phyloP scores from a whole-genome alignment of 2,329 filamentous ascomycete genomes.

The Trichoderma pleuroti region DNA sequence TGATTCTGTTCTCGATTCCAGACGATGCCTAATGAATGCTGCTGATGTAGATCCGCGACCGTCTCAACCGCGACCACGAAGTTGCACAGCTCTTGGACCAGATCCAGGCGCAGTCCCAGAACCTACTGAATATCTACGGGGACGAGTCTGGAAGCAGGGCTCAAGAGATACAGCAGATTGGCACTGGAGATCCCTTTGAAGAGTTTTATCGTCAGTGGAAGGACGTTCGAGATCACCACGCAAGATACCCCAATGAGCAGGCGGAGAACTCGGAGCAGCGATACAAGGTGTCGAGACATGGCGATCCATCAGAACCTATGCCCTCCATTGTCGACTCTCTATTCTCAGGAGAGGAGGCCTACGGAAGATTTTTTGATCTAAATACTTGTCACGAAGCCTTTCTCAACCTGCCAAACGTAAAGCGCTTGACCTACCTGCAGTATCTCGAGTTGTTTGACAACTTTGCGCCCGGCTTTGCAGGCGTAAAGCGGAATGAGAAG shows the following conservation, averaged over 20 bases:
- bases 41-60: constrained; percentile 69
- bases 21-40: background rate
- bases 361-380: constrained; percentile 88
- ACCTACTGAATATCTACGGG: constrained; percentile 78
- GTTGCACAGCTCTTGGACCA: constrained; percentile 80
- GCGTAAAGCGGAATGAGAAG: constrained; percentile 77
- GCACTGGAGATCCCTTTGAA: constrained; percentile 80
- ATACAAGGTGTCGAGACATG: constrained; percentile 68
- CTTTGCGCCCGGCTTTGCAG: constrained; percentile 70
- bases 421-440: constrained; percentile 83
- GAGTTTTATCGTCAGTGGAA: constrained; percentile 85
- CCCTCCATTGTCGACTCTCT: constrained; percentile 76
- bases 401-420: constrained; percentile 82
- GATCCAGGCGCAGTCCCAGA: constrained; percentile 80
- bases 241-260: constrained; percentile 87
- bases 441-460: constrained; percentile 89
- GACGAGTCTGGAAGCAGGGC: constrained; percentile 69
- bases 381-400: constrained; percentile 81
- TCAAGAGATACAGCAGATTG: constrained; percentile 79
- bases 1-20: background rate
- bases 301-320: constrained; percentile 60
- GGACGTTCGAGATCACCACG: constrained; percentile 82
- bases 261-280: constrained; percentile 92
- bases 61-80: constrained; percentile 87
- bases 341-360: constrained; percentile 94